These are phyloP conservation scores for Protoeuglena noctilucae DNA, from an alignment of 139 green algal genomes.

Conservation along the genomic window DNA sequence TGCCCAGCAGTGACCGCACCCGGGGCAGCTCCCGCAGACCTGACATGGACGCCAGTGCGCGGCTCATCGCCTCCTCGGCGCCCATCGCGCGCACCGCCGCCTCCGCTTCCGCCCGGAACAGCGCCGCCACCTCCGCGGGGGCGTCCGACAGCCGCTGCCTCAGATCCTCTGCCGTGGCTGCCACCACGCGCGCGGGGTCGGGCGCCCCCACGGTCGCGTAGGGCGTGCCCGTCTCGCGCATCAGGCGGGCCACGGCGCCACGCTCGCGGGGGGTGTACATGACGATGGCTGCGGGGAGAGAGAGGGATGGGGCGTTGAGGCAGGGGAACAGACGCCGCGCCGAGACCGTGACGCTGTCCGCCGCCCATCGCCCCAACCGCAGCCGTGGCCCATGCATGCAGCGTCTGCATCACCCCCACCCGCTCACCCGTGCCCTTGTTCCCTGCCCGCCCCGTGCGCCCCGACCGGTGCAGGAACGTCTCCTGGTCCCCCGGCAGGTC, in stretches of 20 bases:
- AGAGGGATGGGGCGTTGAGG: too few species aligned
- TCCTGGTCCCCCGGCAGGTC: conserved; percentile 38
- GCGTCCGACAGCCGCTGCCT: conserved; percentile 31
- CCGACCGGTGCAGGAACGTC: conserved; percentile 39
- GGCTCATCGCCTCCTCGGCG: conserved; percentile 37
- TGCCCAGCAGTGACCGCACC: conserved; percentile 36
- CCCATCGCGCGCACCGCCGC: neutral
- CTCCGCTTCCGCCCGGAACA: conserved; percentile 16
- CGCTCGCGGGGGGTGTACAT: conserved; percentile 57
- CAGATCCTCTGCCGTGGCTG: conserved; percentile 34
- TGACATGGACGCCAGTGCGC: conserved; percentile 9
- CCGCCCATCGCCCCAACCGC: too few species aligned
- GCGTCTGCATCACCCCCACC: neutral
- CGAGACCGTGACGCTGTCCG: too few species aligned
- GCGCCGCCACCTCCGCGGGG: conserved; percentile 33
- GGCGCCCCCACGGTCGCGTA: conserved; percentile 32
- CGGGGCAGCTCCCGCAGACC: too few species aligned
- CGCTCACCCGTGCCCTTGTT: conserved; percentile 34
- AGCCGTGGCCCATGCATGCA: too few species aligned
- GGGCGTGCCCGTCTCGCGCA: conserved; percentile 30
- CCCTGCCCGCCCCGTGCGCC: conserved; percentile 52
- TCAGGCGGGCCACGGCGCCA: conserved; percentile 37
- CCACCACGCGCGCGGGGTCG: conserved; percentile 34
- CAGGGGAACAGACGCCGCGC: too few species aligned
- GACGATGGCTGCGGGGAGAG: too few species aligned